phyloP scores from a whole-genome alignment of 176 grass and related monocot genomes.

The Hordeum vulgare region DNA sequence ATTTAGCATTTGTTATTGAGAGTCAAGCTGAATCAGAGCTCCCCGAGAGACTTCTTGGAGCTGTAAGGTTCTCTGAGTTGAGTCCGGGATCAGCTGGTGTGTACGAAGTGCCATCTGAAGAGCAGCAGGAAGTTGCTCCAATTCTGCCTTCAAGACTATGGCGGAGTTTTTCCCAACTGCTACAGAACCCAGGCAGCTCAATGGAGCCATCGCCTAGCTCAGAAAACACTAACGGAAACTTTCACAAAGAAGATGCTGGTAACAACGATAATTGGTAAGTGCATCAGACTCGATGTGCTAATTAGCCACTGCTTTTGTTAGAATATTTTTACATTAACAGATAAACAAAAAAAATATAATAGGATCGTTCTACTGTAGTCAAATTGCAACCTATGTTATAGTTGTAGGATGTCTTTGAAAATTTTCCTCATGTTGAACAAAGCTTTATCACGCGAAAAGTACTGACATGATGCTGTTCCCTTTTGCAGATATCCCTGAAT shows the following conservation, averaged over 20 bases:
- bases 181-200: slow-evolving; percentile 45
- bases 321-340: neutral
- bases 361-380: too few relatives aligned
- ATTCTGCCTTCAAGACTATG: slow-evolving; percentile 48
- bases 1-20: slow-evolving; percentile 92
- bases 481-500: slow-evolving; percentile 36
- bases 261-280: slow-evolving; percentile 56
- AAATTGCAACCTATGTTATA: neutral
- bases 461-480: neutral
- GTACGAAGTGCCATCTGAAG: slow-evolving; percentile 47
- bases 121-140: slow-evolving; percentile 33
- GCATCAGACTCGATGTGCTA: neutral
- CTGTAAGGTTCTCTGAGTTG: slow-evolving; percentile 73
- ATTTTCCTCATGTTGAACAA: neutral
- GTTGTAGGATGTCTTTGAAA: neutral
- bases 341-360: too few relatives aligned
- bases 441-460: neutral
- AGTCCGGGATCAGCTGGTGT: slow-evolving; percentile 57
- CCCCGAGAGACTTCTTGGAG: slow-evolving; percentile 82
- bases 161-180: slow-evolving; percentile 62
- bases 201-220: slow-evolving; percentile 17
- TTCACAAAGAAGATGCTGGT: slow-evolving; percentile 27
- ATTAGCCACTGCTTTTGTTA: neutral
- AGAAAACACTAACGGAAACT: slow-evolving; percentile 49
- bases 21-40: slow-evolving; percentile 84